Percentiles rank a stretch among this genome's conserved stretches.
These are phyloP conservation scores for Chenopodium suecicum DNA, from an alignment of 148 eudicot genomes.

Conservation along the genomic window DNA sequence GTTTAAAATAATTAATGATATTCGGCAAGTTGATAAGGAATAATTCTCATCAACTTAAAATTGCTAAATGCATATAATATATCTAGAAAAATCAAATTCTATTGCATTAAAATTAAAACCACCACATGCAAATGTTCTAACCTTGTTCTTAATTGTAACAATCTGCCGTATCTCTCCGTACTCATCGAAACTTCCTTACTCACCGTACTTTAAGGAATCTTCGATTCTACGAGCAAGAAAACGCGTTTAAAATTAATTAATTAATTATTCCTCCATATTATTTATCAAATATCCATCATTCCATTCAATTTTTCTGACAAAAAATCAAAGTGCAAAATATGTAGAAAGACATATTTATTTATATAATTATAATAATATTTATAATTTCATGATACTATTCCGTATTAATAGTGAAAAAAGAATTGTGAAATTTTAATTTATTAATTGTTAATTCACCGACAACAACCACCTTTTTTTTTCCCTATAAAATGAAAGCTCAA, in stretches of 20 bases:
- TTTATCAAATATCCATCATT: neutral
- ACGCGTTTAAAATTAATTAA: constrained; percentile 15
- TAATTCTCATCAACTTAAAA: neutral
- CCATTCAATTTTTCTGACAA: constrained; percentile 3
- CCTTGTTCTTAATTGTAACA: neutral
- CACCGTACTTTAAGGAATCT: constrained; percentile 9
- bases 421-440: neutral
- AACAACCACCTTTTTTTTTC: neutral
- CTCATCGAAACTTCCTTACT: constrained; percentile 29
- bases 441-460: constrained; percentile 18
- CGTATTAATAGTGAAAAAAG: neutral
- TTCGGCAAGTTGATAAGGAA: neutral
- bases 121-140: constrained; percentile 31
- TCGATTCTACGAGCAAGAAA: neutral
- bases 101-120: constrained; percentile 3
- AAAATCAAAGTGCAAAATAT: neutral
- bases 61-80: neutral
- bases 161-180: constrained; percentile 20
- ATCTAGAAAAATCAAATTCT: neutral
- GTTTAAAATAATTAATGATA: neutral
- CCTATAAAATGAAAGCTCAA: constrained; percentile 19
- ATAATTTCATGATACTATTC: neutral
- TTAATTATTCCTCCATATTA: neutral
- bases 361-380: no score
- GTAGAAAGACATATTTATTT: neutral